Conservation (phyloP, 805 yeast genomes). For the Candida corydali region DNA sequence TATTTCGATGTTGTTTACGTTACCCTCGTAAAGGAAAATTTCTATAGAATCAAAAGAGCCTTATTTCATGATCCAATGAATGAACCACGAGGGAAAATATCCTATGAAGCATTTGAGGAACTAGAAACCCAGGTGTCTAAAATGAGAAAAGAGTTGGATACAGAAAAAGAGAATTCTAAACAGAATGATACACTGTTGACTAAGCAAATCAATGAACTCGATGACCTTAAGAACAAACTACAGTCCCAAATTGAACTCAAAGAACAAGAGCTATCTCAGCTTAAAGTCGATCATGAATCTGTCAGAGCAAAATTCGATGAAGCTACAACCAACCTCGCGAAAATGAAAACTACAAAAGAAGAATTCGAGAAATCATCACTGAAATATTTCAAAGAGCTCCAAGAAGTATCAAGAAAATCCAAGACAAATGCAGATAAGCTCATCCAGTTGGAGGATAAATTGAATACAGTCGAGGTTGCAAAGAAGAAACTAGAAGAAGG, state of each 20-base stretch:
- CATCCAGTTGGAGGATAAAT: conserved; percentile 26
- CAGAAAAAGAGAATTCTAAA: conserved; percentile 16
- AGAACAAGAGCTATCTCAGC: conserved; percentile 15
- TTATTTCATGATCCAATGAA: conserved; percentile 67
- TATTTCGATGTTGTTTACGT: conserved; percentile 67
- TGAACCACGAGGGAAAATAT: conserved; percentile 65
- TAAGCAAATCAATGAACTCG: conserved; percentile 15
- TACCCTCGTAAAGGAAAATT: conserved; percentile 63
- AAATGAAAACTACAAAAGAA: conserved; percentile 26
- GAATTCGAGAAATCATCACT: conserved; percentile 27
- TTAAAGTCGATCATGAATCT: conserved; percentile 17
- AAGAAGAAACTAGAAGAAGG: conserved; percentile 77
- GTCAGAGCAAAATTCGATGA: conserved; percentile 17
- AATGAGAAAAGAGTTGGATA: conserved; percentile 19
- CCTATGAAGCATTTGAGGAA: conserved; percentile 56
- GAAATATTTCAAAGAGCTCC: conserved; percentile 27
- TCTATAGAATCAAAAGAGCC: conserved; percentile 61
- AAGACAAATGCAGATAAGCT: conserved; percentile 20
- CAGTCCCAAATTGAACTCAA: conserved; percentile 11
- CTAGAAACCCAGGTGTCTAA: conserved; percentile 34
- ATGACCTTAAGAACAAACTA: conserved; percentile 12
- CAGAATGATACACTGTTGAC: conserved; percentile 17
- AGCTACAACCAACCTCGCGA: conserved; percentile 18
- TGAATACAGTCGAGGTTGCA: conserved; percentile 31
- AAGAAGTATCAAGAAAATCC: conserved; percentile 24